Evolutionary conservation across 176 grass and related monocot genomes (phyloP), one percentile per base, ranked within the genome.

Genomic region (Rhynchospora tenuis): DNA sequence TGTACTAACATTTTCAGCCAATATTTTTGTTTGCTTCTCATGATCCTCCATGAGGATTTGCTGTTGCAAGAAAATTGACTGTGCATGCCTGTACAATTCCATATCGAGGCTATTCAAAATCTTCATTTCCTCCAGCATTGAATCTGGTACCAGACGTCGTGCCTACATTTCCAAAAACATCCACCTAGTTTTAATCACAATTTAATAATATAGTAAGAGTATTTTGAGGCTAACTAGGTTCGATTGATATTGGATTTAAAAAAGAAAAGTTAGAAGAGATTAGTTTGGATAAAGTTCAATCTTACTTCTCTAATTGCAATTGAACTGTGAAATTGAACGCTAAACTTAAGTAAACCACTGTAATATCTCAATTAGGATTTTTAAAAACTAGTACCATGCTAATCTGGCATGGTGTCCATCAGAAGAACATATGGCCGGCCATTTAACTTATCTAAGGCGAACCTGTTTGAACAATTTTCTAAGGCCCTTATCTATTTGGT

Each of bases 81-180:
- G 86, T 85, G 92, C 95, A 87, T 94, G 82, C 15, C 89, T 90
- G 85, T 94, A 98, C 38, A 98, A 88, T 86, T 94, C 92, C 64
- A 94, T 83, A 82, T 98, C 92, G 81, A 98, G 90, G 47, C 29
- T 91, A 82, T 98, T 98, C 79, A 94, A 80, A 7, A 81, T 81
- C 9, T 88, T 85, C 5, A 98, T 94, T 87, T 98, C 87, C 73
- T 90, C 81, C 72, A 93, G 64, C 88, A 91, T 51, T 38, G 71
- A 50, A 52, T 87, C 82, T 4, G 95, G 85, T 83, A 98, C 90
- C 20, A 80, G 84, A 27, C 69, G 55, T 15, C 92, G 87, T 79
- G 89, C 90, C 95, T 98, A 88, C 33, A 91, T 85, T 89, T 56
- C 51, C 4, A 88, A 74, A 29, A 82, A 50, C 9, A 5, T 38